Conservation (phyloP, 306 rosid genomes). For the Purshia tridentata region DNA sequence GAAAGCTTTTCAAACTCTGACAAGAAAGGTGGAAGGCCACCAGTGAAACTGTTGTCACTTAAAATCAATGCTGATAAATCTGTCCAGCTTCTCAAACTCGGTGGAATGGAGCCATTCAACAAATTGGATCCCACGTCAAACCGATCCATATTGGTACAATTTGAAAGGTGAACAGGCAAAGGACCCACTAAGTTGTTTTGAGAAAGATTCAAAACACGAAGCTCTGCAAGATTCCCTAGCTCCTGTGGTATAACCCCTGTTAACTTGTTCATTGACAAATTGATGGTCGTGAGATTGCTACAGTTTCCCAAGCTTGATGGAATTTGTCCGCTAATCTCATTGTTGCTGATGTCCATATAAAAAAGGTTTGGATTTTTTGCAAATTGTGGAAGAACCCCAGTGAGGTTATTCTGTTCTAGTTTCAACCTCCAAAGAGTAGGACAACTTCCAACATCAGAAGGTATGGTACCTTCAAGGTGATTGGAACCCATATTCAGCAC, state of each 20-base stretch:
- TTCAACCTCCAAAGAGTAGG: constrained; percentile 59
- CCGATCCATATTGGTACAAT: constrained; percentile 43
- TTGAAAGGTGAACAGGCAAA: constrained; percentile 61
- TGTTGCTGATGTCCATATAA: constrained; percentile 51
- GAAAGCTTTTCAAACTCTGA: constrained; percentile 41
- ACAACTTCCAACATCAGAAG: constrained; percentile 67
- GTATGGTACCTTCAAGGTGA: constrained; percentile 62
- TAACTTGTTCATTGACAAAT: constrained; percentile 52
- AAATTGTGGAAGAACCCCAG: constrained; percentile 68
- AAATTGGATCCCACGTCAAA: constrained; percentile 73
- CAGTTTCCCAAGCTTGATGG: constrained; percentile 69
- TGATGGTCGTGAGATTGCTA: constrained; percentile 45
- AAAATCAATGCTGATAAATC: constrained; percentile 44
- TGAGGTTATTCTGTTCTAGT: constrained; percentile 46
- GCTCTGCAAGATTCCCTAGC: constrained; percentile 58
- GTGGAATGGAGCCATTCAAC: constrained; percentile 67
- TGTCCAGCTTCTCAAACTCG: constrained; percentile 54
- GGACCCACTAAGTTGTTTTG: constrained; percentile 66
- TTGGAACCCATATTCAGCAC: constrained; percentile 54
- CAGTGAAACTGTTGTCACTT: constrained; percentile 60
- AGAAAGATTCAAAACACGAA: constrained; percentile 45
- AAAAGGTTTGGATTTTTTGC: constrained; percentile 30
- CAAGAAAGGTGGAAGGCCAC: constrained; percentile 60
- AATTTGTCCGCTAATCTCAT: constrained; percentile 52
- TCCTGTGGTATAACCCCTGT: constrained; percentile 55